phyloP scores from a whole-genome alignment of 257 asterid species.

The Salvia splendens region DNA sequence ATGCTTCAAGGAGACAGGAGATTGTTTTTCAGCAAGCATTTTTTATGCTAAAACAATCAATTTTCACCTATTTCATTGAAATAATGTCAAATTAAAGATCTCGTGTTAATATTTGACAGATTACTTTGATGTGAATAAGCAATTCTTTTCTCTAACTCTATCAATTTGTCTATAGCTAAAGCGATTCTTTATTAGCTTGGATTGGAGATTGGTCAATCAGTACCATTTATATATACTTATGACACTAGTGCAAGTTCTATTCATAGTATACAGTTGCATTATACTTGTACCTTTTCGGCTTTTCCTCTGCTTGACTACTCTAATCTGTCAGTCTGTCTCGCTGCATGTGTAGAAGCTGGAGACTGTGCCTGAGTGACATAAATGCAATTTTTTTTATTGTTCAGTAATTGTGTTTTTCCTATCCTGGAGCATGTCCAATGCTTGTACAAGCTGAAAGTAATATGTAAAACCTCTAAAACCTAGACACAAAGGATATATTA shows the following conservation, averaged over 20 bases:
- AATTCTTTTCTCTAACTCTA: neutral
- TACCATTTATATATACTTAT: neutral
- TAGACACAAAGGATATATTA: neutral
- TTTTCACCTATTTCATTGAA: neutral
- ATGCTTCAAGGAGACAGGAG: no score
- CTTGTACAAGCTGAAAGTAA: neutral
- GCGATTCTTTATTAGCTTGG: slow-evolving; percentile 8
- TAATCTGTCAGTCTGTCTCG: neutral
- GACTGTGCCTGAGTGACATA: neutral
- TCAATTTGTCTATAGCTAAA: neutral
- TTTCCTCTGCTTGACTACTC: slow-evolving; percentile 14
- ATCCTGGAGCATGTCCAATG: neutral
- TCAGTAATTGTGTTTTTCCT: neutral
- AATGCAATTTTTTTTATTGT: neutral
- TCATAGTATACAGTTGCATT: neutral
- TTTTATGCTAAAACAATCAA: neutral
- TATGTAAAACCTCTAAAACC: neutral
- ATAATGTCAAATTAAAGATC: neutral
- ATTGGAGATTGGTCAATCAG: slow-evolving; percentile 10
- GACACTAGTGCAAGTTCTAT: neutral
- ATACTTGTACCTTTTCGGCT: no score
- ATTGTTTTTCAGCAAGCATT: neutral
- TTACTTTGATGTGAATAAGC: neutral
- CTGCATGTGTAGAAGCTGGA: slow-evolving; percentile 7
- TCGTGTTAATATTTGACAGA: neutral